Base-by-base conservation (phyloP, 2,329 filamentous ascomycete genomes). In the Chrysoporthe deuterocubensis region DNA sequence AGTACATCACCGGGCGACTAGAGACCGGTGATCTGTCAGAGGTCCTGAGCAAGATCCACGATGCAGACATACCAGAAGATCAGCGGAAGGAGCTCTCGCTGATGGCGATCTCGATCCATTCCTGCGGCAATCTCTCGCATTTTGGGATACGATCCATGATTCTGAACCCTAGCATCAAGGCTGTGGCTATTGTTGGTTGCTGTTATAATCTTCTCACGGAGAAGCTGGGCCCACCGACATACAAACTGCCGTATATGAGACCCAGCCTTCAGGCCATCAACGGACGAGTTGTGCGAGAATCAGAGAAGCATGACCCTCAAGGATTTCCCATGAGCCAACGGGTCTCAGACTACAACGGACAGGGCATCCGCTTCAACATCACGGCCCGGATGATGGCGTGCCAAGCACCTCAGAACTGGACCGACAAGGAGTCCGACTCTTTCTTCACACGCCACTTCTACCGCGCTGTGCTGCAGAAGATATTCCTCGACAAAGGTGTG, bases 371-470 rank as follows among this genome's bases (percentile, higher is more conserved):
- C 34, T 84, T 98, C 67, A 98, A 99, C 78, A 97, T 98, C 76
- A 99, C 96, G 4, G 94, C 96, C 0, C 89, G 96, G 57, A 97
- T 97, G 91, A 97, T 98, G 95, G 95, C 95, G 2, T 94, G 96
- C 62, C 96, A 99, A 81, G 96, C 96, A 8, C 94, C 96, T 1
- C 85, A 90, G 69, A 99, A 99, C 81, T 99, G 96, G 96, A 92
- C 91, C 2, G 82, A 84, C 34, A 82, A 85, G 40, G 94, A 97
- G 69, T 96, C 92, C 76, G 91, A 94, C 63, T 85, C 83, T 8
- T 99, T 98, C 81, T 98, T 99, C 82, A 93, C 90, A 0, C 87
- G 95, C 0, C 96, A 99, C 78, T 97, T 96, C 79, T 99, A 91
- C 82, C 92, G 96, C 57, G 93, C 96, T 0, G 84, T 98, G 0